These are phyloP conservation scores for Mortierella sp. DNA, from an alignment of 371 early-diverging fungal genomes.

Conservation along the genomic window DNA sequence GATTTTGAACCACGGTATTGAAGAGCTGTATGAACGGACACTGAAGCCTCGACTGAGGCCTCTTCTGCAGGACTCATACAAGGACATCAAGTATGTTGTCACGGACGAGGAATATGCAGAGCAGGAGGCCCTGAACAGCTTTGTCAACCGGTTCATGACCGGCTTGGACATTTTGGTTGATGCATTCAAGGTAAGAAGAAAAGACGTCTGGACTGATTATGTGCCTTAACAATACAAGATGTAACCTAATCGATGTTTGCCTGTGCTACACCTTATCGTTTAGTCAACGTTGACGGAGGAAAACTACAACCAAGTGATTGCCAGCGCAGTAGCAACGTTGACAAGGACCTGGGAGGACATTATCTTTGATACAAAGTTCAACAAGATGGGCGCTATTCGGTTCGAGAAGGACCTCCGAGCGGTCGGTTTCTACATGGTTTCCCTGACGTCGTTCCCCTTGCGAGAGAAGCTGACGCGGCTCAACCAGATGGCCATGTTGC, in stretches of 20 bases:
- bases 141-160: slow-evolving; percentile 81
- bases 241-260: too few species aligned
- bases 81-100: slow-evolving; percentile 89
- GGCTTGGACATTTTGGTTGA: slow-evolving; percentile 74
- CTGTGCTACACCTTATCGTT: background rate
- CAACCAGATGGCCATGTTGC: slow-evolving; percentile 82
- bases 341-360: slow-evolving; percentile 89
- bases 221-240: too few species aligned
- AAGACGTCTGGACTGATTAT: background rate
- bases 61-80: slow-evolving; percentile 83
- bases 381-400: slow-evolving; percentile 79
- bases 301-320: slow-evolving; percentile 78
- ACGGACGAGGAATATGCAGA: slow-evolving; percentile 93
- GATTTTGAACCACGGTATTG: slow-evolving; percentile 80
- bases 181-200: slow-evolving; percentile 65
- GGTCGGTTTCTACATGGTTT: slow-evolving; percentile 77
- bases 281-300: slow-evolving; percentile 74
- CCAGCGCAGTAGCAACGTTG: slow-evolving; percentile 71
- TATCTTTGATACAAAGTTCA: slow-evolving; percentile 88
- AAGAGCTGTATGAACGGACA: slow-evolving; percentile 82
- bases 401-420: slow-evolving; percentile 93
- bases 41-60: slow-evolving; percentile 86
- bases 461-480: slow-evolving; percentile 85
- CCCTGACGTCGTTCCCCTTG: slow-evolving; percentile 72
- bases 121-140: slow-evolving; percentile 80